Evolutionary conservation across 345 rosid species (phyloP).

Genomic region (Mercurialis annua): DNA sequence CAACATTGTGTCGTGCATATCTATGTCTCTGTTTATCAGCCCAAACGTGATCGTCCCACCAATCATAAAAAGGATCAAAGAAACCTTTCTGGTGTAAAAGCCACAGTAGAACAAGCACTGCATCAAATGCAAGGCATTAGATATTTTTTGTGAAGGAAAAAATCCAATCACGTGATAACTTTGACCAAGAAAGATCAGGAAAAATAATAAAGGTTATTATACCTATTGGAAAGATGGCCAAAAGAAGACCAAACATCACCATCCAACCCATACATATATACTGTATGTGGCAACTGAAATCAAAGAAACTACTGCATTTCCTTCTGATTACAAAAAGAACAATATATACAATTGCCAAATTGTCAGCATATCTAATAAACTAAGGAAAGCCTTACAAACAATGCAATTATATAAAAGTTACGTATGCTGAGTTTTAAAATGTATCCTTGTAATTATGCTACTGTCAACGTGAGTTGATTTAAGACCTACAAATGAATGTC

Average conservation of each 20-base stretch:
- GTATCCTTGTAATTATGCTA: not conserved
- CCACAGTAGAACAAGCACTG: conserved; percentile 77
- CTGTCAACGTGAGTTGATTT: no score
- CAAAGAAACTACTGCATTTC: conserved; percentile 77
- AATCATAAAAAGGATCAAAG: conserved; percentile 74
- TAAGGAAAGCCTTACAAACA: not conserved
- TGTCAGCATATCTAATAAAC: not conserved
- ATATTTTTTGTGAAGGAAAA: not conserved
- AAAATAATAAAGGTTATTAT: conserved; percentile 19
- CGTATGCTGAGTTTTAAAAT: not conserved
- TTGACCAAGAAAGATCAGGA: not conserved
- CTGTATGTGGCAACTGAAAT: conserved; percentile 86
- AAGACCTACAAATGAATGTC: not conserved
- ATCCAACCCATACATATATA: conserved; percentile 90
- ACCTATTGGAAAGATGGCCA: conserved; percentile 75
- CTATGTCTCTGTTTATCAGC: conserved; percentile 21
- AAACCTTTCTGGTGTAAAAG: conserved; percentile 86
- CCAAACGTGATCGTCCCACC: conserved; percentile 72
- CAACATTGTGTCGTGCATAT: conserved; percentile 22
- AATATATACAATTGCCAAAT: not conserved
- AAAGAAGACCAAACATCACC: conserved; percentile 66
- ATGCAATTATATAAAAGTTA: not conserved
- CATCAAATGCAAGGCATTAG: conserved; percentile 6
- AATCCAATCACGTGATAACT: not conserved
- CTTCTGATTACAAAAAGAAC: conserved; percentile 39